These are phyloP conservation scores for Paramecium caudatum DNA, from an alignment of 73 alveolate species.

Conservation along the genomic window DNA sequence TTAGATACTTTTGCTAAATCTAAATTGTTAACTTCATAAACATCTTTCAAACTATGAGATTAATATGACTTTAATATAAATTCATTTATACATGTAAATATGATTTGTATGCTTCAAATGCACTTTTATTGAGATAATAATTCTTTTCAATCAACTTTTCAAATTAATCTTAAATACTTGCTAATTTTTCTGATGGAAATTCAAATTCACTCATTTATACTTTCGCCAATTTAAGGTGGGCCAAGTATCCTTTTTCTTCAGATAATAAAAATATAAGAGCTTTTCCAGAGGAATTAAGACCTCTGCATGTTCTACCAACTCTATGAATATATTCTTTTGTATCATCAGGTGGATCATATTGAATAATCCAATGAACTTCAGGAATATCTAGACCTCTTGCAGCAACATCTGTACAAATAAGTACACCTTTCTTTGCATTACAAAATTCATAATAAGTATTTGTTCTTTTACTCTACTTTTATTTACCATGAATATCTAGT, in stretches of 20 bases:
- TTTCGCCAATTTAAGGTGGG: conserved; percentile 93
- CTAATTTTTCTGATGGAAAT: conserved; percentile 97
- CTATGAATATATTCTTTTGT: conserved; percentile 99
- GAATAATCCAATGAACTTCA: conserved; percentile 93
- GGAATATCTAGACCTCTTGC: conserved; percentile 97
- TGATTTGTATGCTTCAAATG: conserved; percentile 98
- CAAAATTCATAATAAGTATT: conserved; percentile 98
- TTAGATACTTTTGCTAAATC: conserved; percentile 95
- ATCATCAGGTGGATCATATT: conserved; percentile 99
- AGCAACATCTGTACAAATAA: conserved; percentile 99
- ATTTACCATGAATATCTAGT: conserved; percentile 75
- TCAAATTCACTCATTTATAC: conserved; percentile 98
- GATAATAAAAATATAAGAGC: conserved; percentile 98
- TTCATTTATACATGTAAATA: conserved; percentile 68
- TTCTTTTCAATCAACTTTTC: conserved; percentile 98
- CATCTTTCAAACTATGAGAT: conserved; percentile 92
- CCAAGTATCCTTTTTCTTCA: conserved; percentile 94
- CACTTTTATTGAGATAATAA: conserved; percentile 95
- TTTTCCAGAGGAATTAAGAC: conserved; percentile 92
- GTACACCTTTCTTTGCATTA: conserved; percentile 95
- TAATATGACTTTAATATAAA: conserved; percentile 87
- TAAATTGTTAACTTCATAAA: conserved; percentile 95
- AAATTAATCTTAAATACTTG: conserved; percentile 92
- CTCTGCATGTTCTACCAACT: conserved; percentile 99
- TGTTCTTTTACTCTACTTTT: conserved; percentile 80